Evolutionary conservation across 164 flowering plant genomes (phyloP).

Genomic region (Magnolia officinalis): DNA sequence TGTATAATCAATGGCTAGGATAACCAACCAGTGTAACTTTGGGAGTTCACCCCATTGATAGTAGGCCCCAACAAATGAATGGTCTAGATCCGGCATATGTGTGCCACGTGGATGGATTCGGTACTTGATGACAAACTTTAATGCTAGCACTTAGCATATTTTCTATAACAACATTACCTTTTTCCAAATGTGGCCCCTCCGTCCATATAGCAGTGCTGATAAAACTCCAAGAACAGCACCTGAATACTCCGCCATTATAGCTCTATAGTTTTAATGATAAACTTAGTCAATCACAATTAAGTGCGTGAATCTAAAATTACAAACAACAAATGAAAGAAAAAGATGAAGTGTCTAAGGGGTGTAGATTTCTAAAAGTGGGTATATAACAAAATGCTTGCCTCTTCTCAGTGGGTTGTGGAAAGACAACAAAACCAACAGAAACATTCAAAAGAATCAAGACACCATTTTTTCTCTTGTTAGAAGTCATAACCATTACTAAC

Average conservation of each 20-base stretch:
- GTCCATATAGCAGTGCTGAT: slow-evolving; percentile 78
- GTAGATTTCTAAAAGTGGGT: neutral
- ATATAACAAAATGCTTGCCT: neutral
- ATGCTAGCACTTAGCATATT: neutral
- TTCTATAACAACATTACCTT: slow-evolving; percentile 44
- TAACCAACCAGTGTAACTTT: neutral
- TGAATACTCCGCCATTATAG: slow-evolving; percentile 86
- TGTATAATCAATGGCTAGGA: neutral
- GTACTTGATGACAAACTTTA: neutral
- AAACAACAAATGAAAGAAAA: neutral
- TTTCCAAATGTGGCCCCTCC: slow-evolving; percentile 69
- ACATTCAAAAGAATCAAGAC: neutral
- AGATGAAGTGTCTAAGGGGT: neutral
- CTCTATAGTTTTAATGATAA: slow-evolving; percentile 44
- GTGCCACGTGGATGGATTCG: no score
- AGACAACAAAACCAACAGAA: neutral
- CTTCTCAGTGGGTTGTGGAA: neutral
- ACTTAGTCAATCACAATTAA: slow-evolving; percentile 9
- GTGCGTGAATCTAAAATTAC: neutral
- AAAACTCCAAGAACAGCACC: slow-evolving; percentile 98
- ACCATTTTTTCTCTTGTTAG: neutral
- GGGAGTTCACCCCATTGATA: neutral
- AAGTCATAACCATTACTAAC: neutral
- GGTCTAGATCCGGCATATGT: neutral
- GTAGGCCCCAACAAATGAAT: neutral